phyloP scores from a whole-genome alignment of 139 green algal genomes.

The Coelastrella sp. region DNA sequence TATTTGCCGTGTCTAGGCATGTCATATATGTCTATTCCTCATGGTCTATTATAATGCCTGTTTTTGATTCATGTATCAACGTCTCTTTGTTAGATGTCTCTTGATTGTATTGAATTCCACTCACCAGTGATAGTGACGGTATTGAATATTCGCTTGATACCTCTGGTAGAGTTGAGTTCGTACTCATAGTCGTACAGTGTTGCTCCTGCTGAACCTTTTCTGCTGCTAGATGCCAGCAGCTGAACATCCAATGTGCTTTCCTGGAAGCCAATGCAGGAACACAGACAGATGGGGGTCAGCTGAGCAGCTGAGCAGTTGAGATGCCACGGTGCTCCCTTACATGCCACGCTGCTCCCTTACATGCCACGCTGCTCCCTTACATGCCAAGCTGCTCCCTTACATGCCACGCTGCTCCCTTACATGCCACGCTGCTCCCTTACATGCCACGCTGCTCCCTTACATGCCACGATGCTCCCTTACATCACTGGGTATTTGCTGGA shows the following conservation, averaged over 20 bases:
- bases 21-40: not conserved
- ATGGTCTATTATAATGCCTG: not conserved
- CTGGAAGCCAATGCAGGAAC: not conserved
- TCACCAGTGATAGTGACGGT: slow-evolving; percentile 71
- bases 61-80: too few species aligned
- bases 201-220: slow-evolving; percentile 28
- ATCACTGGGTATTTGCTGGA: too few species aligned
- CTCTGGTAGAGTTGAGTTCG: slow-evolving; percentile 83
- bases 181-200: slow-evolving; percentile 82
- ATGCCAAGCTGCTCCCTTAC: not conserved
- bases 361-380: too few species aligned
- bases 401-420: too few species aligned
- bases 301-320: too few species aligned
- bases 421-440: not conserved
- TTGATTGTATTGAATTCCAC: not conserved
- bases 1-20: too few species aligned
- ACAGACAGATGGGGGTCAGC: not conserved
- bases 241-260: slow-evolving; percentile 19
- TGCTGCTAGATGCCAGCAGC: slow-evolving; percentile 4
- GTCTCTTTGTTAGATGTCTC: not conserved
- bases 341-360: too few species aligned
- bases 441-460: too few species aligned
- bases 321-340: too few species aligned
- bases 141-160: slow-evolving; percentile 83
- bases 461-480: too few species aligned